Base-by-base conservation (phyloP, 1,284 basidiomycete species). In the Ustilago nuda region DNA sequence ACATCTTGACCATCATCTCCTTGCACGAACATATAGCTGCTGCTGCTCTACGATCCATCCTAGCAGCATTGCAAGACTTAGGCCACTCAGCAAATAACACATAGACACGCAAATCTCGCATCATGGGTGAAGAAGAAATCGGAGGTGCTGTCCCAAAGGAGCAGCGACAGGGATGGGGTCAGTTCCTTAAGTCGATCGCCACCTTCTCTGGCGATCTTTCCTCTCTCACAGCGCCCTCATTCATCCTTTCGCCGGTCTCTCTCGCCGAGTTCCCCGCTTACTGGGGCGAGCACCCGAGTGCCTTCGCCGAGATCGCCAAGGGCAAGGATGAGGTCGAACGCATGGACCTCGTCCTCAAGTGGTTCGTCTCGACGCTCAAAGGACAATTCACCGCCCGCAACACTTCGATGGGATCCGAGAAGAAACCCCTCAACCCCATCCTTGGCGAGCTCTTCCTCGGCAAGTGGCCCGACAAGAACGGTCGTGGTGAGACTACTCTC, bases 391-490 rank as follows among this genome's bases (percentile, higher is more conserved):
- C 94, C 17, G 86, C 88, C 65, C 76, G 88, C 81, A 61, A 85
- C 77, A 78, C 66, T n/a, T 76, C 63, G 27, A 76, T 68, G 90
- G 95, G 95, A 9, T 94, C 93, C 2, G 95, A 98, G 89, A 99
- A 98, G 89, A 99, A 93, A 87, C 95, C 95, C 9, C 89, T 98
- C 70, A 98, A 98, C 86, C 95, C 95, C 41, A 94, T 96, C 13
- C 92, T 98, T 33, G 95, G 95, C 87, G 87, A 88, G 85, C 88
- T 95, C 45, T 98, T 98, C 88, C 94, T 95, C 79, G 96, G 96
- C 55, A 86, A 89, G 71, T 99, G 96, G 95, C 93, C 94, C 1
- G 92, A 93, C 83, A 88, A 88, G 74, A 88, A 91, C 71, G 91
- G 90, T n/a, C 91, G 92, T 27, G 93, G 93, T n/a, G 90, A 92